Conservation (phyloP, 2,329 filamentous ascomycete genomes). For the Colletotrichum limetticola region DNA sequence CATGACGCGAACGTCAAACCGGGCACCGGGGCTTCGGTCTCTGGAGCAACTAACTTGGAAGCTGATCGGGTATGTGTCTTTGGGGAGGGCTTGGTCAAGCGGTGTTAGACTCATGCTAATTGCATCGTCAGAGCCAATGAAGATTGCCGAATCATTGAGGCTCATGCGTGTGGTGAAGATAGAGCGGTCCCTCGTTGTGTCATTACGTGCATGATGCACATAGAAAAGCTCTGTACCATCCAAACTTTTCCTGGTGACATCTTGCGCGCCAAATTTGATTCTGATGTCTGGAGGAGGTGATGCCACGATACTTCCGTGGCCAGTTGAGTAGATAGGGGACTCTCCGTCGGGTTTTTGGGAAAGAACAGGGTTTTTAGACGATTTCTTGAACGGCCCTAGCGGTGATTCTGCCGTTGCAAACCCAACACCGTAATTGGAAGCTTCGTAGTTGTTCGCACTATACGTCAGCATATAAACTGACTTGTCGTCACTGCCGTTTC, state of each 20-base stretch:
- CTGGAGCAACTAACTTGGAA: slow-evolving; percentile 35
- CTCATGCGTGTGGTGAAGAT: slow-evolving; percentile 47
- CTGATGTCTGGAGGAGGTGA: slow-evolving; percentile 40
- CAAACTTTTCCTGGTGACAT: slow-evolving; percentile 44
- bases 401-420: slow-evolving; percentile 47
- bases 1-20: slow-evolving; percentile 36
- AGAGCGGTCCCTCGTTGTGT: slow-evolving; percentile 40
- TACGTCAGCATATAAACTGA: slow-evolving; percentile 45
- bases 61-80: slow-evolving; percentile 43
- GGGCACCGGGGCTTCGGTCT: not conserved
- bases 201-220: slow-evolving; percentile 47
- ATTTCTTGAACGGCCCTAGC: slow-evolving; percentile 46
- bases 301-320: slow-evolving; percentile 47
- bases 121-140: slow-evolving; percentile 42
- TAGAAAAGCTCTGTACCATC: slow-evolving; percentile 47
- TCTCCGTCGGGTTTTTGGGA: slow-evolving; percentile 42
- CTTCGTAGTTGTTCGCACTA: slow-evolving; percentile 49
- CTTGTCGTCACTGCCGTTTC: slow-evolving; percentile 37
- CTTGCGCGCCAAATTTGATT: slow-evolving; percentile 41
- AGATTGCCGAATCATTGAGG: slow-evolving; percentile 38
- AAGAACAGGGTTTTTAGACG: slow-evolving; percentile 44
- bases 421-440: slow-evolving; percentile 50
- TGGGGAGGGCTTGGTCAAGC: slow-evolving; percentile 44
- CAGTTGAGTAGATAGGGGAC: slow-evolving; percentile 46
- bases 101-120: slow-evolving; percentile 44